Evolutionary conservation across 1,139 yeast genomes (phyloP), one percentile per base, ranked within the genome.

Genomic region (Saccharomyces hybrid): DNA sequence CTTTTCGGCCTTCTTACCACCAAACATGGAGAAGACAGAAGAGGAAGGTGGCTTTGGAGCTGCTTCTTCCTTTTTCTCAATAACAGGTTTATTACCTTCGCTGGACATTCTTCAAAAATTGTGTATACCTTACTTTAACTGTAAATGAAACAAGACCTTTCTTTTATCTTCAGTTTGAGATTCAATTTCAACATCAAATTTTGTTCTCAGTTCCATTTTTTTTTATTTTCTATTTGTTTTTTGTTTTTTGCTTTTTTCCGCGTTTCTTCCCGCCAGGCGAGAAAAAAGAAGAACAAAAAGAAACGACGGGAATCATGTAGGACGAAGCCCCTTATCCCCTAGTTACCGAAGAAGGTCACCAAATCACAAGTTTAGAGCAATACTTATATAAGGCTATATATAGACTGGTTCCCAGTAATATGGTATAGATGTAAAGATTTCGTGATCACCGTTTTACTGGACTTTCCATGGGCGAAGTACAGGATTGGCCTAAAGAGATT

Each of bases 1-100:
- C 54, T 71, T 71, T 61, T 74, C 73, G 55, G 83, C 80, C 71
- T 84, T 83, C 73, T 82, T 84, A 60, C 91, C 96, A 58, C 96
- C 96, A 72, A 89, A 89, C 95, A 88, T 85, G 68, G 95, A 83
- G 70, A 89, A 88, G 32, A 88, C 93, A 68, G 84, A 83, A 57
- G 95, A 71, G 51, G 90, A 79, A 62, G 95, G 91, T 46, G 87
- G 75, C 60, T 61, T 67, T 54, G 70, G 62, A 53, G 68, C 63
- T 56, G 61, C 62, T 59, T 61, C 68, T 57, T 59, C 63, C 54
- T 62, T 61, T 49, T 46, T 27, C 7, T 61, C 53, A 47, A 60
- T 60, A 49, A 60, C 63, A 32, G 57, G 64, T 44, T 69, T 62
- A 47, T 61, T 63, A 38, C 59, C 54, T 52, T 59, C 64, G 50